Base-by-base conservation (phyloP, 306 rosid species). In the Trichosanthes truncata region DNA sequence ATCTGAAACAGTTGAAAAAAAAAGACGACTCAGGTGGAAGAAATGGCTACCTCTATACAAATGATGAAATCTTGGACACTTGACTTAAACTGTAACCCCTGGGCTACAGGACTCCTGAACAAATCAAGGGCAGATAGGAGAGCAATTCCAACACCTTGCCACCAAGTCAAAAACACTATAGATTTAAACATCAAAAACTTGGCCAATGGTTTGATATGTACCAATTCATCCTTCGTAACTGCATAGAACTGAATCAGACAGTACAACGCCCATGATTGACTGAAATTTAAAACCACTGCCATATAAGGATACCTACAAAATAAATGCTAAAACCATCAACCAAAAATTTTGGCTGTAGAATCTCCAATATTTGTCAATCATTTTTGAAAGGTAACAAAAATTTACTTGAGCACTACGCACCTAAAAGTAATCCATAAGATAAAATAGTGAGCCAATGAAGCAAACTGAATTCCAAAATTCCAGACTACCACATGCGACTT, bases 91-190 rank as follows among this genome's bases (percentile, higher is more conserved):
- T 91, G 90, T 81, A 96, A 87, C 74, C 94, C 98, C 83, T 96
- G 97, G 65, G 99, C 98, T 81, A 93, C 86, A 55, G 98, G 87
- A 82, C 99, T 95, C 86, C 89, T 93, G 86, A 96, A 93, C 88
- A 96, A 82, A 82, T 93, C 99, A 66, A 93, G 80, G 81, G 95
- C 81, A 83, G 84, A 93, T 2, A 96, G 90, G 81, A 90, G 86
- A 86, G 99, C 94, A 83, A 91, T 96, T 83, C 97, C 99, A 86
- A 96, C 97, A 81, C 99, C 99, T 96, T 96, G 99, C 99, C 98
- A 96, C 99, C 99, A 96, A 78, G 99, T 96, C 86, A 96, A 90
- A 79, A 96, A 96, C 73, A 96, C 99, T 79, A 96, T 93, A 40
- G 99, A 93, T 79, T 96, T 96, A 84, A 96, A 93, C 40, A 97